Evolutionary conservation across 164 flowering plant genomes (phyloP), one percentile per base, ranked within the genome.

Genomic region (Stephania japonica): DNA sequence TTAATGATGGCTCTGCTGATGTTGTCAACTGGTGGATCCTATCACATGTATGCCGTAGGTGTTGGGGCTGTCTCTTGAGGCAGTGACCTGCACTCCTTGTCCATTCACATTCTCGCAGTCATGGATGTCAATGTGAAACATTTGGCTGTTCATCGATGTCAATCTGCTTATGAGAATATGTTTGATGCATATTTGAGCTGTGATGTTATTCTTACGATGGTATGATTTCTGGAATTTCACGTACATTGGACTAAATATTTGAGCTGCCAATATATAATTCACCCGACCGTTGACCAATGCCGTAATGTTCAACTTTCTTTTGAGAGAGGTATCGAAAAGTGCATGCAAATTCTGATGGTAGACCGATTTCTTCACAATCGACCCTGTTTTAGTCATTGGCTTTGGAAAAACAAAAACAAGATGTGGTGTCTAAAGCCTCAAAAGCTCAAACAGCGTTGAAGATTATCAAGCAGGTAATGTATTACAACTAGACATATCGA

Each of bases 281-380:
- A 32, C 38, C 38, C 38, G n/a, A n/a, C n/a, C n/a, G n/a, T n/a
- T n/a, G 38, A 32, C 4, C 38, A 4, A 32, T n/a, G 38, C 4
- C 38, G 38, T 32, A 32, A 32, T 32, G 32, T 32, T 32, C 38
- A 0, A 32, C 38, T 32, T 32, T 32, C 38, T 32, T 32, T 32
- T 32, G 38, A 32, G 38, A 32, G 38, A 32, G 38, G 38, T 32
- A n/a, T 32, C 4, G 2, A 4, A 2, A 32, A 32, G 38, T 32
- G 38, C n/a, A 32, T 32, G 38, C 4, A 2, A 84, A 84, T 63
- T 80, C 87, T 65, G 87, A 86, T 42, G 79, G 75, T 70, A 71
- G 78, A 13, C 91, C 98, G 0, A 67, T 88, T 38, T 53, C 94
- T 56, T 90, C 97, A 68, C 97, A 93, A 32, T 78, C 93, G 74